Evolutionary conservation across 1,284 basidiomycete species (phyloP), one percentile per base, ranked within the genome.

Genomic region (Xerocomus amazonicus): DNA sequence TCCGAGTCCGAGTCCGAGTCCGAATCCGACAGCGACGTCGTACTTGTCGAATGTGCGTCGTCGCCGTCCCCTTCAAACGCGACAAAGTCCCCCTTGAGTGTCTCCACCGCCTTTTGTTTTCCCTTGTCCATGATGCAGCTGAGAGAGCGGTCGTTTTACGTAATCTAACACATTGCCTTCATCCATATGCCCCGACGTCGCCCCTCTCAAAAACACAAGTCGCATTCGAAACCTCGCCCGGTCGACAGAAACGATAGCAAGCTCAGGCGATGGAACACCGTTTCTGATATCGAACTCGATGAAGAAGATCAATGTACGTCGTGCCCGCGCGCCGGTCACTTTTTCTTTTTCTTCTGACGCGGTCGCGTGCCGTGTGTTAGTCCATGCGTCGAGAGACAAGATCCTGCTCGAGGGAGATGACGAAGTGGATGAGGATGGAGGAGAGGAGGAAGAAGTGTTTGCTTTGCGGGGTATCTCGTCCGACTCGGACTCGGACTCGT

Each of bases 301-400:
- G 83, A 82, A 58, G 84, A 88, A 62, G 87, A 90, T 60, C 74
- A 84, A 60, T 90, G 87, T 89, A 58, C 57, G 81, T 73, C 8
- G 1, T 17, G 29, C 29, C 3, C 12, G 12, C 34, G 17, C 10
- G 28, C 29, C 28, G 19, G 19, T 4, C 4, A 23, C 19, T 23
- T 23, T 23, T 23, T 14, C 5, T 26, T 23, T n/a, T 29, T 27
- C 28, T 17, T 9, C 43, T 16, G 17, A 14, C n/a, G n/a, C 23
- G 13, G 9, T 28, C 14, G 26, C 23, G 3, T 38, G 43, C 35
- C 35, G 14, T 47, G 16, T 33, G 32, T 6, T 51, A 90, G 87
- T 89, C 59, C 84, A 88, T 63, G 70, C 74, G 0, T 79, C 79
- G 50, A 78, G 83, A 47, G 92, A 97, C 63, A 81, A 83, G 64